A percentile compares a stretch with the other conserved stretches of the same genome.
phyloP scores from a whole-genome alignment of 495 filamentous ascomycete species.

The Sporormia fimetaria region DNA sequence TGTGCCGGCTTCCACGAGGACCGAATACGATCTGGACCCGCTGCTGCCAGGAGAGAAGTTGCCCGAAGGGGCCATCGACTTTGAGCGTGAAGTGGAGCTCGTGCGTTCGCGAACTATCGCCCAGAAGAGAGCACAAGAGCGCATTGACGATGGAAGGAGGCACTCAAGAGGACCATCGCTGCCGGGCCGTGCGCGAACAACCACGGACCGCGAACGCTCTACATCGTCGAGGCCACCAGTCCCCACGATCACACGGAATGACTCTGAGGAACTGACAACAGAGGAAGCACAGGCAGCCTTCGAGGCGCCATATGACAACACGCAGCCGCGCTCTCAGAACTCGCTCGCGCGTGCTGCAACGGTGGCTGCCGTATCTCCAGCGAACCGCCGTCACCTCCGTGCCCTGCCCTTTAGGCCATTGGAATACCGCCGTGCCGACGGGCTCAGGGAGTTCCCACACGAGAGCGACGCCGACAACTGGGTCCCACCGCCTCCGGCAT shows the following conservation, averaged over 20 bases:
- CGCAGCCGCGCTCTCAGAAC: conserved; percentile 22
- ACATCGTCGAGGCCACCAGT: conserved; percentile 4
- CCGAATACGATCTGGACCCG: conserved; percentile 20
- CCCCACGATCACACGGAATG: conserved; percentile 10
- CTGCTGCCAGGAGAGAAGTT: conserved; percentile 20
- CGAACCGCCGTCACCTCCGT: conserved; percentile 26
- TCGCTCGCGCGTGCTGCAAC: conserved; percentile 25
- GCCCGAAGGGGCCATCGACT: conserved; percentile 22
- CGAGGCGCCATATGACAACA: conserved; percentile 26
- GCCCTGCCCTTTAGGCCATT: conserved; percentile 25
- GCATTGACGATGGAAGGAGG: conserved; percentile 2
- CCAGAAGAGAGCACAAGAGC: conserved; percentile 13
- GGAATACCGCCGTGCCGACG: conserved; percentile 48
- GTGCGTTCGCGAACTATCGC: conserved; percentile 22
- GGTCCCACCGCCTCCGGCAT: conserved; percentile 87
- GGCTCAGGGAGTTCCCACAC: conserved; percentile 60
- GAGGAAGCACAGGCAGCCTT: conserved; percentile 25
- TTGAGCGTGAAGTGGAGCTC: conserved; percentile 24
- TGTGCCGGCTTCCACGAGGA: conserved; percentile 10
- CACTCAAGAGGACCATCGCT: conserved; percentile 7
- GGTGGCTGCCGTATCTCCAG: conserved; percentile 24
- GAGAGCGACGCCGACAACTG: conserved; percentile 88
- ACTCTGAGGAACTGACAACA: conserved; percentile 12
- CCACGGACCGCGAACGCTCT: conserved; percentile 12
- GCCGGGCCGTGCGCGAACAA: conserved; percentile 15